Evolutionary conservation across 2,329 filamentous ascomycete genomes (phyloP).

Genomic region (Didymella lethalis): DNA sequence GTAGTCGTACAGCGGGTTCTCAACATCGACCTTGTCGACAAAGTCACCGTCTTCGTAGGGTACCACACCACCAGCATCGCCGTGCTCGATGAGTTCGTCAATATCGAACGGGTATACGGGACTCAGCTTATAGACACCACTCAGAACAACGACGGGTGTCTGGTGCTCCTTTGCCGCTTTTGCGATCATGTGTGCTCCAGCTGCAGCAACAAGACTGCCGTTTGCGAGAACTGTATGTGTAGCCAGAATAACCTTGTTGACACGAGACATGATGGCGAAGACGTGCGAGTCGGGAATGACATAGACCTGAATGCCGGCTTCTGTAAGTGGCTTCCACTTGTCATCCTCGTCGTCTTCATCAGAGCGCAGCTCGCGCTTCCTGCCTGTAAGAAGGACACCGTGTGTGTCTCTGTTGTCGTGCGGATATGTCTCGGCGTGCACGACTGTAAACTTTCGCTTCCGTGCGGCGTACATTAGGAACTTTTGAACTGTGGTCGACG

Average conservation of each 20-base stretch:
- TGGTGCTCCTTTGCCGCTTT: constrained; percentile 83
- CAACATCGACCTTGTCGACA: constrained; percentile 78
- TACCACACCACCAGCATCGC: constrained; percentile 78
- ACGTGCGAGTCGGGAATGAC: constrained; percentile 84
- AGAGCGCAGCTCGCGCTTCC: constrained; percentile 53
- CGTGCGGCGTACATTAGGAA: constrained; percentile 87
- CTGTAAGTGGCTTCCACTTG: constrained; percentile 79
- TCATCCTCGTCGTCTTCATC: constrained; percentile 61
- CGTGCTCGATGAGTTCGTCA: constrained; percentile 84
- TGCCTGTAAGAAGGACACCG: constrained; percentile 66
- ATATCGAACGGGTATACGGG: constrained; percentile 87
- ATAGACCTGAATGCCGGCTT: constrained; percentile 81
- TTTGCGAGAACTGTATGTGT: constrained; percentile 89
- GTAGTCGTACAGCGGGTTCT: constrained; percentile 83
- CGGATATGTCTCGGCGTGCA: constrained; percentile 78
- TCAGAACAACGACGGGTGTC: constrained; percentile 86
- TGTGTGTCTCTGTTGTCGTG: constrained; percentile 73
- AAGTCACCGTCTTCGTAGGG: constrained; percentile 80
- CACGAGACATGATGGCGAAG: constrained; percentile 92
- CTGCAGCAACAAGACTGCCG: constrained; percentile 82
- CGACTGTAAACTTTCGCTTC: constrained; percentile 90
- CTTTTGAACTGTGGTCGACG: constrained; percentile 84
- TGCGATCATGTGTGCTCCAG: constrained; percentile 84
- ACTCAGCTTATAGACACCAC: constrained; percentile 92
- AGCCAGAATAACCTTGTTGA: constrained; percentile 93